A percentile compares a stretch with the other conserved stretches of the same genome.
phyloP scores from a whole-genome alignment of 2,329 filamentous ascomycete genomes.

The Akanthomyces lecanii region DNA sequence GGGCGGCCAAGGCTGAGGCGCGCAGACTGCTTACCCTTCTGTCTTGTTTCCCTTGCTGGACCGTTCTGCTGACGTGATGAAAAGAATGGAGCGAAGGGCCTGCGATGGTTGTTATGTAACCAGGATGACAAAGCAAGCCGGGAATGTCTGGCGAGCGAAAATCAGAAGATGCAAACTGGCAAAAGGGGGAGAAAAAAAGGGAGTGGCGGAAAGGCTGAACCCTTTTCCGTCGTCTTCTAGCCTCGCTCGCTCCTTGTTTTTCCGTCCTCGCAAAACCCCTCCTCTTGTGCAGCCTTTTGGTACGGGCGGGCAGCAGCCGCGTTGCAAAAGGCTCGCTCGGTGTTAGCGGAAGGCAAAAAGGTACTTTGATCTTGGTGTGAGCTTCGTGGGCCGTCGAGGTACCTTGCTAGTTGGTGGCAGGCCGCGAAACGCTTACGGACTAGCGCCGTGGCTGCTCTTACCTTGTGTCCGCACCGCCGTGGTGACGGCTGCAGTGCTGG shows the following conservation, averaged over 20 bases:
- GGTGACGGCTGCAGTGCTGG: background rate
- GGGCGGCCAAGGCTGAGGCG: background rate
- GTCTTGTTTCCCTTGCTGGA: background rate
- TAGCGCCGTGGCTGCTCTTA: background rate
- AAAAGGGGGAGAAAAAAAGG: background rate
- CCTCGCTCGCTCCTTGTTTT: background rate
- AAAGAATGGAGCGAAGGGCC: background rate
- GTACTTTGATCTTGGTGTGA: background rate
- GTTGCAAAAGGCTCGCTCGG: background rate
- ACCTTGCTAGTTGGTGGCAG: background rate
- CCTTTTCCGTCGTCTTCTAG: background rate
- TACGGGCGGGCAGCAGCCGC: background rate
- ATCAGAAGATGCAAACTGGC: background rate
- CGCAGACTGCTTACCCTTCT: background rate
- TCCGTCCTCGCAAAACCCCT: background rate
- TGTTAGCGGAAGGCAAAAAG: background rate
- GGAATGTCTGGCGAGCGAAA: background rate
- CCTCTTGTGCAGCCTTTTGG: background rate
- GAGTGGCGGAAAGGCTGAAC: background rate
- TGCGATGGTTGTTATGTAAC: conserved; percentile 10
- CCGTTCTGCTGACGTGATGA: conserved; percentile 16
- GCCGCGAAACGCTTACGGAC: background rate
- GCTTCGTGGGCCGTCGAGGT: background rate
- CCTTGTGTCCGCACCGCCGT: too few species aligned
- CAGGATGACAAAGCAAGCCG: conserved; percentile 14